A percentile compares a stretch with the other conserved stretches of the same genome.
These are phyloP conservation scores for Plasmodium vinckei DNA, from an alignment of 169 alveolate species.

Conservation along the genomic window DNA sequence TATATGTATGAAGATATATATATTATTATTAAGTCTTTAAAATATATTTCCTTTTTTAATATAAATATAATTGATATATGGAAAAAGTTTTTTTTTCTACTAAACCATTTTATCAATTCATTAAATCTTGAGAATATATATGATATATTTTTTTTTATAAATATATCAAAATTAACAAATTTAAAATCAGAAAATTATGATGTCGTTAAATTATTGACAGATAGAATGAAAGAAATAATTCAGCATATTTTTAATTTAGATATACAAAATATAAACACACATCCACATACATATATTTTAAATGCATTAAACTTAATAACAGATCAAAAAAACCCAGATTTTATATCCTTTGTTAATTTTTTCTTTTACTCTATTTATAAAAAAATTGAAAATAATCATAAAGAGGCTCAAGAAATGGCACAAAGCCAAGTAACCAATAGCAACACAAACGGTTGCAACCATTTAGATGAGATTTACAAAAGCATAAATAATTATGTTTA, in stretches of 20 bases:
- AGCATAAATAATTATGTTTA: slow-evolving; percentile 15
- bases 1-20: slow-evolving; percentile 51
- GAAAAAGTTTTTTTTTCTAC: slow-evolving; percentile 53
- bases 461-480: slow-evolving; percentile 3
- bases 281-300: slow-evolving; percentile 49
- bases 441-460: not conserved
- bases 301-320: slow-evolving; percentile 10
- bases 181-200: slow-evolving; percentile 52
- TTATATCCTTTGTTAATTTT: not conserved
- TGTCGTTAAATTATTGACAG: slow-evolving; percentile 25
- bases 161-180: slow-evolving; percentile 23
- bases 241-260: slow-evolving; percentile 7
- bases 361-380: slow-evolving; percentile 45
- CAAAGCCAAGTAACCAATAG: not conserved
- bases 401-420: not conserved
- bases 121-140: slow-evolving; percentile 46
- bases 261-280: slow-evolving; percentile 19
- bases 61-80: slow-evolving; percentile 23
- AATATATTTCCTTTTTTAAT: slow-evolving; percentile 48
- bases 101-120: slow-evolving; percentile 29
- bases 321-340: slow-evolving; percentile 18
- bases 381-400: not conserved
- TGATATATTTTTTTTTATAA: slow-evolving; percentile 51
- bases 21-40: slow-evolving; percentile 44
- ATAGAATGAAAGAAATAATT: slow-evolving; percentile 21